These are phyloP conservation scores for Coemansia sp. DNA, from an alignment of 192 early-diverging fungal genomes.

Conservation along the genomic window DNA sequence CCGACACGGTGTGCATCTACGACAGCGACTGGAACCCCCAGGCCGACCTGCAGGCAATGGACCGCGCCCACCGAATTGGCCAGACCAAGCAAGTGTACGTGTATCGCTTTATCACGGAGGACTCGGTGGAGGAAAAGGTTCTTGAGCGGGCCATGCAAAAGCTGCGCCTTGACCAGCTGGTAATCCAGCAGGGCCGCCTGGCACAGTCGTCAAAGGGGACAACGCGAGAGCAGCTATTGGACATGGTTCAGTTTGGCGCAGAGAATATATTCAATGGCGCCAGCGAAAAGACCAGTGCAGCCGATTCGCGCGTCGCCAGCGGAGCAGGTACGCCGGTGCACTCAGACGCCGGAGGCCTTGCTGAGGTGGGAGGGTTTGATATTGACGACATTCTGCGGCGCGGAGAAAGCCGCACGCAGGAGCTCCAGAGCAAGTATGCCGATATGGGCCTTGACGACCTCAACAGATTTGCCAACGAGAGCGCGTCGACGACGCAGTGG, in stretches of 20 bases:
- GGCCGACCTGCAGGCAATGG: conserved; percentile 91
- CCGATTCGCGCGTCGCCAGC: conserved; percentile 36
- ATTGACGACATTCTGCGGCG: conserved; percentile 86
- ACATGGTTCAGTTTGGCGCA: conserved; percentile 98
- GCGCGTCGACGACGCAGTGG: conserved; percentile 85
- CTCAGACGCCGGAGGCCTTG: conserved; percentile 49
- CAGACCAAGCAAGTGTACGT: conserved; percentile 98
- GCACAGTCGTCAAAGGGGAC: conserved; percentile 68
- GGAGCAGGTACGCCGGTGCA: conserved; percentile 31
- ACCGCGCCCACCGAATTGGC: conserved; percentile 98
- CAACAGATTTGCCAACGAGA: conserved; percentile 79
- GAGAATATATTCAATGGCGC: conserved; percentile 73
- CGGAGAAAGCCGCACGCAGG: conserved; percentile 85
- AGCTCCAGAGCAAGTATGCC: conserved; percentile 88
- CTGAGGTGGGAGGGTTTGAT: conserved; percentile 27
- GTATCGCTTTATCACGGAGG: conserved; percentile 95
- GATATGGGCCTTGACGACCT: conserved; percentile 92
- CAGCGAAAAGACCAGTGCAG: conserved; percentile 18
- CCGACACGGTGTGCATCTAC: conserved; percentile 94
- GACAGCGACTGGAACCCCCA: conserved; percentile 97
- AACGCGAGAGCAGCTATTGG: conserved; percentile 65
- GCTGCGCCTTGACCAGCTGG: conserved; percentile 92
- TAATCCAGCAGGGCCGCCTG: conserved; percentile 96
- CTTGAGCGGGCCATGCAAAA: conserved; percentile 97
- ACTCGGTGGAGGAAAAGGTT: conserved; percentile 97